Evolutionary conservation across 164 flowering plant species (phyloP).

Genomic region (Santalum album): DNA sequence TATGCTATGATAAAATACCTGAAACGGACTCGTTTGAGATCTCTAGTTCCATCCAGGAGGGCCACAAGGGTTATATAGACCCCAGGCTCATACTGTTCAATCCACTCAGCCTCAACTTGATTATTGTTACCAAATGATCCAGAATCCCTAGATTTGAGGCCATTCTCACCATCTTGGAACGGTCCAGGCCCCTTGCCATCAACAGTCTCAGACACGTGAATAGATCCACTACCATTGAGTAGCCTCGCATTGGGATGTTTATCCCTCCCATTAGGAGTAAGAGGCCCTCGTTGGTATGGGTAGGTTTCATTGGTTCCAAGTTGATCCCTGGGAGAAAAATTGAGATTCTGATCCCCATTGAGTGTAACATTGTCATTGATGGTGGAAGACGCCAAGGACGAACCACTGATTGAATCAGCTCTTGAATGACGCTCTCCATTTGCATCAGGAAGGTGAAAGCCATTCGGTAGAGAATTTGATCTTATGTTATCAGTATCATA

Average conservation of each 20-base stretch:
- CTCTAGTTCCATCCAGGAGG: slow-evolving; percentile 64
- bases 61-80: slow-evolving; percentile 78
- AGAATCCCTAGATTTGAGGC: slow-evolving; percentile 25
- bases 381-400: slow-evolving; percentile 24
- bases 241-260: slow-evolving; percentile 23
- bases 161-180: slow-evolving; percentile 35
- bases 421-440: slow-evolving; percentile 24
- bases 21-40: slow-evolving; percentile 86
- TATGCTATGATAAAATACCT: slow-evolving; percentile 31
- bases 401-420: slow-evolving; percentile 28
- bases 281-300: slow-evolving; percentile 11
- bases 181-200: slow-evolving; percentile 26
- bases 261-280: slow-evolving; percentile 20
- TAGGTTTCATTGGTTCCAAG: slow-evolving; percentile 16
- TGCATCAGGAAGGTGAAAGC: slow-evolving; percentile 21
- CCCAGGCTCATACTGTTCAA: slow-evolving; percentile 83
- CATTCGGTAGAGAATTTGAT: slow-evolving; percentile 32
- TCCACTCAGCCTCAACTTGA: slow-evolving; percentile 76
- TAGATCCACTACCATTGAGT: slow-evolving; percentile 27
- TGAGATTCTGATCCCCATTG: slow-evolving; percentile 19
- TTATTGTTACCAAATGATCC: slow-evolving; percentile 14
- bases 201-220: slow-evolving; percentile 19
- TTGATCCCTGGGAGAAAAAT: slow-evolving; percentile 11
- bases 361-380: slow-evolving; percentile 13
- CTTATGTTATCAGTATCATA: slow-evolving; percentile 40